Evolutionary conservation across 2,329 filamentous ascomycete species (phyloP).

Genomic region (Penicillium nordicum): DNA sequence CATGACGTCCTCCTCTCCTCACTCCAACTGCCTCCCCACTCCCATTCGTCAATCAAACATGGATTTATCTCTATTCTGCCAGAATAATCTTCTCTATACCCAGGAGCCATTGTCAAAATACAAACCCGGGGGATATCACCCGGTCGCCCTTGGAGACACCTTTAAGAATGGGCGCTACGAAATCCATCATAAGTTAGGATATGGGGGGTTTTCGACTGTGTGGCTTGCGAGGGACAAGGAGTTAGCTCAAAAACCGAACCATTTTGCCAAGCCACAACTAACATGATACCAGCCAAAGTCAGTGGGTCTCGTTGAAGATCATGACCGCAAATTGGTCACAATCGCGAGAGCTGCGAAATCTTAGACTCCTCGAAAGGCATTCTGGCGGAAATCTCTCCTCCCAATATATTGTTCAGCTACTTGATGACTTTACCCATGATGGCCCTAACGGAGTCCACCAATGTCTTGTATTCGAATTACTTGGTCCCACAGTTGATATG

Average conservation of each 20-base stretch:
- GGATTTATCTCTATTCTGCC: background rate
- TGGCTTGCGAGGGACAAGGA: constrained; percentile 42
- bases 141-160: constrained; percentile 41
- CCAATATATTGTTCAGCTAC: constrained; percentile 25
- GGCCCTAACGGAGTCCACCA: constrained; percentile 36
- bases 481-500: constrained; percentile 30
- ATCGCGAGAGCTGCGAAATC: constrained; percentile 19
- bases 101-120: background rate
- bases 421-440: constrained; percentile 29
- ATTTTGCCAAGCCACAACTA: background rate
- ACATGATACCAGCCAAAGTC: constrained; percentile 7
- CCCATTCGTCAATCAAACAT: background rate
- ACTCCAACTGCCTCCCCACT: background rate
- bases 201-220: constrained; percentile 43
- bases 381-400: constrained; percentile 11
- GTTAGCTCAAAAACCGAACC: constrained; percentile 9
- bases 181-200: constrained; percentile 46
- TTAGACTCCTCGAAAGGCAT: constrained; percentile 10
- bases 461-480: constrained; percentile 33
- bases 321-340: constrained; percentile 22
- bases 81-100: background rate
- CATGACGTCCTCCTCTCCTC: background rate
- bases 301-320: constrained; percentile 35
- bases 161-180: constrained; percentile 43
- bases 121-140: constrained; percentile 44